Base-by-base conservation (phyloP, 257 asterid genomes). In the Solanum neorickii region DNA sequence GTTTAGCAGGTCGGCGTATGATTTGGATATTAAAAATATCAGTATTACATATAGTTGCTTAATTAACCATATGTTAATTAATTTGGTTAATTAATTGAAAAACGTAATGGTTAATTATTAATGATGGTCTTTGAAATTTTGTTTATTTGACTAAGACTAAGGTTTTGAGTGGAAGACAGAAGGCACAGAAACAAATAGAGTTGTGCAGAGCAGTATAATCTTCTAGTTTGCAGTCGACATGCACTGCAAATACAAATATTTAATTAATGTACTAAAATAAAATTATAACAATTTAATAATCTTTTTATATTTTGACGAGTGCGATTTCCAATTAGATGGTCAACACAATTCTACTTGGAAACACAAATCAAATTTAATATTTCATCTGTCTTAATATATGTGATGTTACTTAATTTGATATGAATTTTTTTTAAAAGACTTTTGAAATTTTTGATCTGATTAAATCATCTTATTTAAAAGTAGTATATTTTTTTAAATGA, bases 341-440 rank as follows among this genome's bases (percentile, higher is more conserved):
- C 98, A 95, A 95, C 96, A 93, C 84, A 91, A 88, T 94, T 94
- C 91, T 83, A 90, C 95, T 90, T 89, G 94, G 95, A 92, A 94
- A 91, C 90, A 66, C 88, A 90, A 87, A 91, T 88, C 89, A 49
- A 89, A 92, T 78, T 82, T 84, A 85, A 83, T 88, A 74, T 52
- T 52, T 52, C 1, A 52, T 0, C 2, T 2, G 23, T 52, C 5
- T 60, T 0, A 60, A 60, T 23, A 27, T 60, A 60, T 60, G 68
- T 4, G 23, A 52, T 0, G 27, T 60, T 60, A 0, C 23, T 60
- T 60, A 60, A 60, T 21, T 9, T 60, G 1, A 60, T 60, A 52
- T 52, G 27, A 3, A 15, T 0, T 6, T 5, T 37, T 37, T 49
- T 49, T 49, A 49, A 49, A 49, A 47, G 59, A 47, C 8, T 47